Evolutionary conservation across 2,329 filamentous ascomycete species (phyloP).

Genomic region (Hymenoscyphus fructigenus): DNA sequence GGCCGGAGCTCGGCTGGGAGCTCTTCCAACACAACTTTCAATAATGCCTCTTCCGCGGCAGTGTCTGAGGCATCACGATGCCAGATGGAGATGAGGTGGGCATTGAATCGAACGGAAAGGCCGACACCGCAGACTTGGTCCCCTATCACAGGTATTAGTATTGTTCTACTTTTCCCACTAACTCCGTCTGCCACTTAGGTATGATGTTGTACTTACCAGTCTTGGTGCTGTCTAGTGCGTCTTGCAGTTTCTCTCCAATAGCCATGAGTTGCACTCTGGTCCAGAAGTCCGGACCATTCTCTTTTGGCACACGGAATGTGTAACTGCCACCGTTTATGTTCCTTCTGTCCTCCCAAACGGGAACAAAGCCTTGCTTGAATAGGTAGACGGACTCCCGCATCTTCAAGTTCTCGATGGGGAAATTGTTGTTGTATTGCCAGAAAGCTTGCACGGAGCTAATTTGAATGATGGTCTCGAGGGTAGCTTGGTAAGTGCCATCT

Average conservation of each 20-base stretch:
- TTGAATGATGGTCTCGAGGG: constrained; percentile 62
- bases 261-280: constrained; percentile 78
- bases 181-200: not conserved
- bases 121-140: constrained; percentile 89
- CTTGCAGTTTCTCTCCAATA: constrained; percentile 78
- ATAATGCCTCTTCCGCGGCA: constrained; percentile 72
- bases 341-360: constrained; percentile 81
- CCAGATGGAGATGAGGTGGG: constrained; percentile 87
- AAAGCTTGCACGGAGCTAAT: constrained; percentile 84
- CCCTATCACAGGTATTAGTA: constrained; percentile 45
- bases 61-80: constrained; percentile 83
- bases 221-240: constrained; percentile 56
- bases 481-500: constrained; percentile 35
- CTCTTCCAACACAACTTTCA: constrained; percentile 70
- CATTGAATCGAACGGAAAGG: constrained; percentile 85
- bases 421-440: constrained; percentile 81
- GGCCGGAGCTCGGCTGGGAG: constrained; percentile 72
- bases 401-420: constrained; percentile 71
- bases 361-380: constrained; percentile 75
- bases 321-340: constrained; percentile 85
- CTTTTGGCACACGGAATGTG: constrained; percentile 88
- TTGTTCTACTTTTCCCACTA: not conserved
- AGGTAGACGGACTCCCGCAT: constrained; percentile 77
- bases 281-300: constrained; percentile 71
- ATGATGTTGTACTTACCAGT: constrained; percentile 52